Conservation (phyloP, 169 alveolate genomes). For the Miamiensis avidus region DNA sequence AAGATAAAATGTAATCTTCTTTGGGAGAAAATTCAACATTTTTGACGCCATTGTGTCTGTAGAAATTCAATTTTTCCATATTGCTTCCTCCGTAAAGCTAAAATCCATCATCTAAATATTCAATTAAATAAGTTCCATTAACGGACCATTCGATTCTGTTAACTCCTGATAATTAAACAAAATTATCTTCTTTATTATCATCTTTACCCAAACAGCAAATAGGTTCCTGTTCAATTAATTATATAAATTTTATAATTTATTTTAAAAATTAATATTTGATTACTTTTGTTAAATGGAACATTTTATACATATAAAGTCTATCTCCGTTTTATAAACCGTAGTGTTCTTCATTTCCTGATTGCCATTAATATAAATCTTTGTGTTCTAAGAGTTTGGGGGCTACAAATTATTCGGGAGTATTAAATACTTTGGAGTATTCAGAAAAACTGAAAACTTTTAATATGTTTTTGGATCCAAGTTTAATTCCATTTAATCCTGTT, state of each 20-base stretch:
- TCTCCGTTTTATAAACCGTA: background rate
- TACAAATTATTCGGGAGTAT: background rate
- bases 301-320: no score
- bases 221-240: background rate
- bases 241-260: background rate
- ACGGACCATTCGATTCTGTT: conserved; percentile 17
- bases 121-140: conserved; percentile 24
- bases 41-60: conserved; percentile 3
- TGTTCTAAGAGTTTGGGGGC: background rate
- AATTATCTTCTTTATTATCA: background rate
- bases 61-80: conserved; percentile 8
- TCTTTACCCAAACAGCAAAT: background rate
- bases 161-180: background rate
- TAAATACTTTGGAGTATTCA: background rate
- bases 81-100: conserved; percentile 14
- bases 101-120: conserved; percentile 8
- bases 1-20: conserved; percentile 19
- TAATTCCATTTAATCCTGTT: background rate
- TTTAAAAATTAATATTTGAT: background rate
- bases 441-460: background rate
- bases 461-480: background rate
- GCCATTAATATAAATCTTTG: background rate
- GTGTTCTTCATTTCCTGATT: background rate
- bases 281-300: background rate
- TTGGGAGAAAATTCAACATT: conserved; percentile 17